Percentiles rank a stretch among this genome's conserved stretches.
These are phyloP conservation scores for Lachnellula subtilissima DNA, from an alignment of 2,329 filamentous ascomycete genomes.

Conservation along the genomic window DNA sequence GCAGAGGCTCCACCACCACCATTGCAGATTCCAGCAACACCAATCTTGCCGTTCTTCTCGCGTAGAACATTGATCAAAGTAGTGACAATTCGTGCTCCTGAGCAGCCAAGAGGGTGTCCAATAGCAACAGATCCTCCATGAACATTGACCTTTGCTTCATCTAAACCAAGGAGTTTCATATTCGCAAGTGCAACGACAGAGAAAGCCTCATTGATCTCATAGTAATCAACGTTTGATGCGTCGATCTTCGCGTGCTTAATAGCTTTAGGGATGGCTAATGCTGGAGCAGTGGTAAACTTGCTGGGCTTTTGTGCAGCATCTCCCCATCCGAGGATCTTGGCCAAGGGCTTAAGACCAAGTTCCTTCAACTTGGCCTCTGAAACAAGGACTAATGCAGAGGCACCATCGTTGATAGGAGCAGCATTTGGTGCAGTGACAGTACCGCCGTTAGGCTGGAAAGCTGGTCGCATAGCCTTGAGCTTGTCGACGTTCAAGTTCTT, in stretches of 20 bases:
- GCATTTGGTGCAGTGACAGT: slow-evolving; percentile 96
- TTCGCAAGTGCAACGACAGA: slow-evolving; percentile 94
- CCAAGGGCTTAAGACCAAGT: slow-evolving; percentile 84
- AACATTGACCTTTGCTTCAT: slow-evolving; percentile 85
- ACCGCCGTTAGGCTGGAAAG: slow-evolving; percentile 72
- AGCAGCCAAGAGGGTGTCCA: slow-evolving; percentile 90
- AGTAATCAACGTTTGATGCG: slow-evolving; percentile 76
- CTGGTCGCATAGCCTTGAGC: slow-evolving; percentile 78
- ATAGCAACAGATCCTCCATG: slow-evolving; percentile 94
- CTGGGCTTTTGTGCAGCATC: slow-evolving; percentile 87
- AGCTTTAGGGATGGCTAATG: slow-evolving; percentile 94
- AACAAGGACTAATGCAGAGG: slow-evolving; percentile 85
- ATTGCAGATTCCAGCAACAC: slow-evolving; percentile 94
- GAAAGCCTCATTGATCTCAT: slow-evolving; percentile 99
- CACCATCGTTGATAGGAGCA: slow-evolving; percentile 92
- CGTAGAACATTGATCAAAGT: slow-evolving; percentile 84
- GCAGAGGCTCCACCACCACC: slow-evolving; percentile 94
- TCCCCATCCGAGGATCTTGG: slow-evolving; percentile 96
- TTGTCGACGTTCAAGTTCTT: slow-evolving; percentile 88
- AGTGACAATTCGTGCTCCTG: slow-evolving; percentile 87
- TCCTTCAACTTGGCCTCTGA: slow-evolving; percentile 93
- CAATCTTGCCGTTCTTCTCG: slow-evolving; percentile 90
- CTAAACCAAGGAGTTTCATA: slow-evolving; percentile 80
- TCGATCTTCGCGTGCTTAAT: slow-evolving; percentile 87
- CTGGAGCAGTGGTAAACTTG: slow-evolving; percentile 92